A percentile compares a stretch with the other conserved stretches of the same genome.
phyloP scores from a whole-genome alignment of 768 basidiomycete genomes.

The Rossbeevera mucosa region DNA sequence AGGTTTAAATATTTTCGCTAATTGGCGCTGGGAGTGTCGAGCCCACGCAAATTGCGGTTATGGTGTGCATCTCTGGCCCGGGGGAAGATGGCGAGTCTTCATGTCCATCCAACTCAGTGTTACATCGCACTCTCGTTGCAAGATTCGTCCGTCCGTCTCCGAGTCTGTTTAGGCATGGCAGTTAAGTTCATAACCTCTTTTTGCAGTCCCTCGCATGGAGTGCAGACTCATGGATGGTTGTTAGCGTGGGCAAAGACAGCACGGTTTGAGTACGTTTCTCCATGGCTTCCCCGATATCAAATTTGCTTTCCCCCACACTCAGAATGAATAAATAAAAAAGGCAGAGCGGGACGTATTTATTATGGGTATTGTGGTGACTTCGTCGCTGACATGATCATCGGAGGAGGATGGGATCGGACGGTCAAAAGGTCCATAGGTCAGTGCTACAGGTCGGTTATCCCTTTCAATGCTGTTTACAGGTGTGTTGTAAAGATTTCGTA shows the following conservation, averaged over 20 bases:
- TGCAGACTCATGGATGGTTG: conserved; percentile 84
- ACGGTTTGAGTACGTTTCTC: conserved; percentile 74
- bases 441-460: neutral
- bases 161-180: conserved; percentile 29
- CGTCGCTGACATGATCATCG: conserved; percentile 95
- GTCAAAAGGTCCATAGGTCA: conserved; percentile 87
- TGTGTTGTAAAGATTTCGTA: neutral
- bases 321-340: no score
- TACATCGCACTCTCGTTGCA: neutral
- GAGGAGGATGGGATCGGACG: conserved; percentile 87
- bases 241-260: conserved; percentile 93
- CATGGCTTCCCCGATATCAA: no score
- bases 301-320: neutral
- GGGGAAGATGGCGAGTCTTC: conserved; percentile 41
- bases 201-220: conserved; percentile 91
- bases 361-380: conserved; percentile 99
- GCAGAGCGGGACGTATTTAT: no score
- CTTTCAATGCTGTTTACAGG: neutral
- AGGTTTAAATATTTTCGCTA: conserved; percentile 92
- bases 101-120: neutral
- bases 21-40: conserved; percentile 88
- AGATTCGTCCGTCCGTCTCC: neutral
- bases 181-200: conserved; percentile 88
- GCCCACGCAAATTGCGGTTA: conserved; percentile 93
- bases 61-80: conserved; percentile 83